These are phyloP conservation scores for Kappamyces sp. DNA, from an alignment of 192 early-diverging fungal genomes.

Conservation along the genomic window DNA sequence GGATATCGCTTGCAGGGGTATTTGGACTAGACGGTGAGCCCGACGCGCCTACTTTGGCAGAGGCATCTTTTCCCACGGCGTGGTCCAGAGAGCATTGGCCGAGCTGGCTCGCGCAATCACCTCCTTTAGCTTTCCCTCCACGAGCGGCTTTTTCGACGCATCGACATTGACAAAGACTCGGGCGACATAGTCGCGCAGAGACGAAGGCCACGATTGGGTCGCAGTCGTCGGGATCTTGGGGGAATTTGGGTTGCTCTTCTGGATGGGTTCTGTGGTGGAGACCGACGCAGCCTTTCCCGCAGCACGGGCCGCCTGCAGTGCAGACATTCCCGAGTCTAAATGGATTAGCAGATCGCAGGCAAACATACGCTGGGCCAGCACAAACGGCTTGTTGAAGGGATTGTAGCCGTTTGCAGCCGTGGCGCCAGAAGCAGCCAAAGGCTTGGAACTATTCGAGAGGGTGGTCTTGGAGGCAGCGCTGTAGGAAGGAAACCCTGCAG, in stretches of 20 bases:
- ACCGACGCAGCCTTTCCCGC: no score
- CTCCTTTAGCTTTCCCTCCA: constrained; percentile 49
- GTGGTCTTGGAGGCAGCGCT: no score
- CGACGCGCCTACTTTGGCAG: constrained; percentile 51
- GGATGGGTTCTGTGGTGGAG: not conserved
- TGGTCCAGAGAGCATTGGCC: constrained; percentile 38
- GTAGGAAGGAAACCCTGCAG: no score
- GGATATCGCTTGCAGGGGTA: not conserved
- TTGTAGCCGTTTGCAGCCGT: no score
- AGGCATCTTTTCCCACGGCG: constrained; percentile 65
- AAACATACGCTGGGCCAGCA: no score
- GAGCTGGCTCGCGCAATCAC: constrained; percentile 45
- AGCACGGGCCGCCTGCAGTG: not conserved
- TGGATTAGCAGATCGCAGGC: no score
- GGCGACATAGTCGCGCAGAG: not conserved
- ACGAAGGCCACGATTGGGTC: not conserved
- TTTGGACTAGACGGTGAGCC: constrained; percentile 13
- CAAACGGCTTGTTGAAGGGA: no score
- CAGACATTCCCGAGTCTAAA: not conserved
- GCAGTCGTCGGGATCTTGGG: not conserved
- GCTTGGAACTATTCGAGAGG: no score
- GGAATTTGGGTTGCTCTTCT: not conserved
- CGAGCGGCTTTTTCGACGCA: constrained; percentile 13
- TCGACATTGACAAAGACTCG: not conserved
- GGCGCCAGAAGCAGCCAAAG: no score